phyloP scores from a whole-genome alignment of 1,139 yeast genomes.

The Candida sanyaensis region DNA sequence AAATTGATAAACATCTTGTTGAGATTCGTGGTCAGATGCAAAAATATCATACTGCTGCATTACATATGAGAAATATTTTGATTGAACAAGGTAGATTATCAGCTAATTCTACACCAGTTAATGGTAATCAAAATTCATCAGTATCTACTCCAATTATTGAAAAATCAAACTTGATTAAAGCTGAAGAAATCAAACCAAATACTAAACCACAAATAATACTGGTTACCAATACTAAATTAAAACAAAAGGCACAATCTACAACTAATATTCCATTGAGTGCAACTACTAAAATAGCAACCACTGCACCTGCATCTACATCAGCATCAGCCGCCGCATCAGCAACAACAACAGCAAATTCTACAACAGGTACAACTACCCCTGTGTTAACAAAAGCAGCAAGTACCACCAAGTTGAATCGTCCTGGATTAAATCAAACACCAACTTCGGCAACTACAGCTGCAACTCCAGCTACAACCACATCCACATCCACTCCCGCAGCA shows the following conservation, averaged over 20 bases:
- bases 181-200: slow-evolving; percentile 4
- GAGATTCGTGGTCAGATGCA: slow-evolving; percentile 37
- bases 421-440: slow-evolving; percentile 7
- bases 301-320: slow-evolving; percentile 3
- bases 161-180: slow-evolving; percentile 5
- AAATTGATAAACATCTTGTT: slow-evolving; percentile 35
- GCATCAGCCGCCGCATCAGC: slow-evolving; percentile 2
- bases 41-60: slow-evolving; percentile 40
- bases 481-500: slow-evolving; percentile 8
- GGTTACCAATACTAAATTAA: slow-evolving; percentile 5
- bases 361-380: too few relatives aligned
- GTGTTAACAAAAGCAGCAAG: slow-evolving; percentile 4
- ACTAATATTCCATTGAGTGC: slow-evolving; percentile 2
- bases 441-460: slow-evolving; percentile 12
- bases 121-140: slow-evolving; percentile 6
- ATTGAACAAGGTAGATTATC: slow-evolving; percentile 32
- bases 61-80: slow-evolving; percentile 40
- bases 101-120: slow-evolving; percentile 15
- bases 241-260: slow-evolving; percentile 1
- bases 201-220: not conserved
- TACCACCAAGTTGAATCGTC: slow-evolving; percentile 2
- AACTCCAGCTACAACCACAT: slow-evolving; percentile 12
- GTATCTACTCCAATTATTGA: slow-evolving; percentile 9
- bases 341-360: slow-evolving; percentile 8
- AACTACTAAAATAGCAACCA: slow-evolving; percentile 2